These are phyloP conservation scores for Verticillium albo-atrum DNA, from an alignment of 2,329 filamentous ascomycete species.

Conservation along the genomic window DNA sequence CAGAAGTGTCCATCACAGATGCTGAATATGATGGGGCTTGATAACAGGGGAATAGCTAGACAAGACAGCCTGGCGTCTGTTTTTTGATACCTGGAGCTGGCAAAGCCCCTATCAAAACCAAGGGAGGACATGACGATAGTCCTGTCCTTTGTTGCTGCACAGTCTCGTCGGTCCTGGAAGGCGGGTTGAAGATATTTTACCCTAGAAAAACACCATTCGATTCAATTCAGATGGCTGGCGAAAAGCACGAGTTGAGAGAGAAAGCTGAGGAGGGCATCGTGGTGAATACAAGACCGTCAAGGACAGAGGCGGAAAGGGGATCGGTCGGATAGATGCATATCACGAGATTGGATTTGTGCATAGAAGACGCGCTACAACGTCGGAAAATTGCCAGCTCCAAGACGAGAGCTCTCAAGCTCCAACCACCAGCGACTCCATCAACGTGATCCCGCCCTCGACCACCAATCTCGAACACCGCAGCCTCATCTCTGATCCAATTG, in stretches of 20 bases:
- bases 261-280: too few species aligned
- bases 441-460: background rate
- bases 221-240: too few species aligned
- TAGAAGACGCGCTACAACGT: background rate
- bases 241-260: too few species aligned
- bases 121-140: too few species aligned
- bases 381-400: background rate
- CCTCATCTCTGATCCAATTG: background rate
- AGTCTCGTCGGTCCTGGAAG: too few species aligned
- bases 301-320: background rate
- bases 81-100: background rate
- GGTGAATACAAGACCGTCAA: background rate
- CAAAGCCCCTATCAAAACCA: too few species aligned
- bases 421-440: background rate
- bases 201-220: too few species aligned
- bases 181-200: too few species aligned
- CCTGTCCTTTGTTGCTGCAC: too few species aligned
- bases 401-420: background rate
- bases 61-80: background rate
- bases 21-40: background rate
- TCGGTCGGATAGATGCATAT: background rate
- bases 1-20: slow-evolving; percentile 10
- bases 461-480: background rate
- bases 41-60: background rate
- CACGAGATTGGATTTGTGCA: background rate